A percentile compares a stretch with the other conserved stretches of the same genome.
Evolutionary conservation across 768 basidiomycete species (phyloP).

Genomic region (Trichaptum fuscoviolaceum): DNA sequence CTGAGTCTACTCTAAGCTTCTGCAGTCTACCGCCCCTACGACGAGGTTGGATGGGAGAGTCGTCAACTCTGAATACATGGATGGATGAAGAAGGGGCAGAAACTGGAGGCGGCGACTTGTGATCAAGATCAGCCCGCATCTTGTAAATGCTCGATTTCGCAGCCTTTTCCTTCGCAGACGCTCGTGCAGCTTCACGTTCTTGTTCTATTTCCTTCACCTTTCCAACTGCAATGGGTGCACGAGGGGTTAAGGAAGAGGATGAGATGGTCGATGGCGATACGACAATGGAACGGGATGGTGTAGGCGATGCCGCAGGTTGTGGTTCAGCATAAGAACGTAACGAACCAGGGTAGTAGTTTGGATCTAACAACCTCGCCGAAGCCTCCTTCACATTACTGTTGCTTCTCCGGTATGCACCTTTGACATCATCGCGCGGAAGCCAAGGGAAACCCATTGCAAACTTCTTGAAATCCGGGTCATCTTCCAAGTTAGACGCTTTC

Average conservation of each 20-base stretch:
- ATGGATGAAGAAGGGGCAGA: slow-evolving; percentile 37
- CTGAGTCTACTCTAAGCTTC: slow-evolving; percentile 61
- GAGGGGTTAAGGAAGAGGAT: slow-evolving; percentile 21
- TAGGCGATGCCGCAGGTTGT: slow-evolving; percentile 19
- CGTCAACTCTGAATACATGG: slow-evolving; percentile 31
- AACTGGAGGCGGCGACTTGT: slow-evolving; percentile 12
- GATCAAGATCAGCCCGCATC: slow-evolving; percentile 44
- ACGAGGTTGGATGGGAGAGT: slow-evolving; percentile 39
- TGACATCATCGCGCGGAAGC: slow-evolving; percentile 36
- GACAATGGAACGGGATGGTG: slow-evolving; percentile 8
- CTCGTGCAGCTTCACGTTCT: slow-evolving; percentile 60
- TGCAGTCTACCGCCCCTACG: slow-evolving; percentile 46
- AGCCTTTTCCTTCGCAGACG: slow-evolving; percentile 65
- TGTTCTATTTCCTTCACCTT: slow-evolving; percentile 71
- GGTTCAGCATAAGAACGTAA: slow-evolving; percentile 52
- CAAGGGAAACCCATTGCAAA: slow-evolving; percentile 62
- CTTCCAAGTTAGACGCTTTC: slow-evolving; percentile 17
- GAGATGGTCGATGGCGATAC: slow-evolving; percentile 9
- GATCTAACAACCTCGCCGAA: background rate
- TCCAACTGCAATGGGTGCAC: slow-evolving; percentile 32
- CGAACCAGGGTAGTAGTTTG: slow-evolving; percentile 38
- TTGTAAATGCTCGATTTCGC: slow-evolving; percentile 83
- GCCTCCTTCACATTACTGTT: slow-evolving; percentile 59
- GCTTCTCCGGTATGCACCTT: slow-evolving; percentile 64
- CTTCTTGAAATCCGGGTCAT: slow-evolving; percentile 37